Evolutionary conservation across 2,329 filamentous ascomycete species (phyloP).

Genomic region (Pseudogymnoascus sp.): DNA sequence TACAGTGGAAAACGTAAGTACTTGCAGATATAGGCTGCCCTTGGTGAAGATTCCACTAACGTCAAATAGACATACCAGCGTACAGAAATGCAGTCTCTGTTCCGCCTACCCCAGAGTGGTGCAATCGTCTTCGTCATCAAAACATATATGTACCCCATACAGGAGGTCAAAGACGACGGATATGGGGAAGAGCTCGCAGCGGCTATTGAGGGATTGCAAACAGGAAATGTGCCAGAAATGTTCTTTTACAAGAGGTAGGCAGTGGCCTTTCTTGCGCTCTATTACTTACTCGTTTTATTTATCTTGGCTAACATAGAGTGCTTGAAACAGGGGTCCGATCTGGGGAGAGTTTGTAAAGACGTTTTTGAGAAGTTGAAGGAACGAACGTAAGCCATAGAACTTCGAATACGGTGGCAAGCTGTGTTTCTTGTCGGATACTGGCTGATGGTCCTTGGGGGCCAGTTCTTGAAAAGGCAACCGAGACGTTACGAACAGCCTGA

Average conservation of each 20-base stretch:
- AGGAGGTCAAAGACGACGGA: constrained; percentile 47
- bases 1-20: background rate
- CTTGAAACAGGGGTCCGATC: background rate
- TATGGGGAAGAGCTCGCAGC: constrained; percentile 41
- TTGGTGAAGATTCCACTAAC: background rate
- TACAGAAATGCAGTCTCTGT: constrained; percentile 52
- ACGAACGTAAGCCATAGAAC: background rate
- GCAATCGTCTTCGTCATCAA: constrained; percentile 54
- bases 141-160: constrained; percentile 50
- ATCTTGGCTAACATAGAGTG: background rate
- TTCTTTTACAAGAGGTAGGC: constrained; percentile 45
- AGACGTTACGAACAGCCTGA: background rate
- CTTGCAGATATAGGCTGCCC: too few species aligned
- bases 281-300: background rate
- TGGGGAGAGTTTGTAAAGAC: constrained; percentile 25
- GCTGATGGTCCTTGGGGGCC: background rate
- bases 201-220: constrained; percentile 50
- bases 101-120: constrained; percentile 44
- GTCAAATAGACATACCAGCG: constrained; percentile 36
- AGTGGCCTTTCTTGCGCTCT: background rate
- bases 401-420: background rate
- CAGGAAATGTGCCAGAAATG: constrained; percentile 49
- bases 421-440: background rate
- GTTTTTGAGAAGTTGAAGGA: constrained; percentile 18
- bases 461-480: background rate